Conservation (phyloP, 129 eudicot species). For the Flaveria brownii region DNA sequence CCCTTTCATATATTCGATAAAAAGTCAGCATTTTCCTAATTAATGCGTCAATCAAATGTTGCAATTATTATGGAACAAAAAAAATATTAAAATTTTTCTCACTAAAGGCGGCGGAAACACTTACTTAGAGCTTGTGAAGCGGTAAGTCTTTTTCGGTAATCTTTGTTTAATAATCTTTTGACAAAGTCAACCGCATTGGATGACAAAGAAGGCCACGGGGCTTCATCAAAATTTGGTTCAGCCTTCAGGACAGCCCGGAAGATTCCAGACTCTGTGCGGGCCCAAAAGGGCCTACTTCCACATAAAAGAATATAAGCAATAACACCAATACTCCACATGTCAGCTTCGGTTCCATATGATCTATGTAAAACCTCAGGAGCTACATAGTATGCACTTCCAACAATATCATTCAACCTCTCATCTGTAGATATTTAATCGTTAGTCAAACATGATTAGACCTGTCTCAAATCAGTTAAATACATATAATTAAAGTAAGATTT, state of each 20-base stretch:
- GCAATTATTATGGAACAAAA: too few relatives aligned
- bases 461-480: not conserved
- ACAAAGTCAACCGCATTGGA: conserved; percentile 92
- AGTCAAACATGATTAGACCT: conserved; percentile 23
- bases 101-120: conserved; percentile 27
- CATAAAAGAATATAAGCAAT: conserved; percentile 96
- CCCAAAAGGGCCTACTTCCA: conserved; percentile 99
- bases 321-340: conserved; percentile 99
- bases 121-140: conserved; percentile 98
- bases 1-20: too few relatives aligned
- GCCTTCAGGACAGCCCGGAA: conserved; percentile 94
- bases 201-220: conserved; percentile 98
- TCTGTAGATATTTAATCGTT: conserved; percentile 48
- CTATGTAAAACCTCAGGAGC: conserved; percentile 99
- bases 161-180: conserved; percentile 84
- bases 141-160: conserved; percentile 92
- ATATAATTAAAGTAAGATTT: not conserved
- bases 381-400: conserved; percentile 99
- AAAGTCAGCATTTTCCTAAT: too few relatives aligned
- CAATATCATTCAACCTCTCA: conserved; percentile 95
- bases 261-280: conserved; percentile 97
- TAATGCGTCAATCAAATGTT: too few relatives aligned
- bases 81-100: not conserved
- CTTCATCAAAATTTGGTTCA: conserved; percentile 87
- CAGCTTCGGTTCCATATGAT: conserved; percentile 98